These are phyloP conservation scores for Ceratopteris richardii DNA, from an alignment of 75 land plant genomes.

Conservation along the genomic window DNA sequence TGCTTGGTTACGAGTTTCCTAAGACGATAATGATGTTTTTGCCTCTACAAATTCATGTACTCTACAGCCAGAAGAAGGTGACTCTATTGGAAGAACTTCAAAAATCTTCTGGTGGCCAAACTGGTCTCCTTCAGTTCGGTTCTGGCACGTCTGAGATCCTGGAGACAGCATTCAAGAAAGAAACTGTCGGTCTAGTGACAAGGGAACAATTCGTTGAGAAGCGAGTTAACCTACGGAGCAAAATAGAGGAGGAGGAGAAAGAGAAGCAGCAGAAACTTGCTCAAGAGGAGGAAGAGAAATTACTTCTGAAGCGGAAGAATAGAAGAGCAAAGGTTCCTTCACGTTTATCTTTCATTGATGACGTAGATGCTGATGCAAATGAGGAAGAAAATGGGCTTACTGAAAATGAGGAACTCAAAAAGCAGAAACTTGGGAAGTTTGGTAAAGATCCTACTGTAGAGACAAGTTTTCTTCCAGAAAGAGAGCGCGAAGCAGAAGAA, in stretches of 20 bases:
- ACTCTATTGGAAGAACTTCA: too few relatives aligned
- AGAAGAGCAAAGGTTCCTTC: conserved; percentile 76
- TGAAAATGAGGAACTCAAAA: conserved; percentile 26
- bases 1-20: too few relatives aligned
- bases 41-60: too few relatives aligned
- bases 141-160: conserved; percentile 94
- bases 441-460: conserved; percentile 98
- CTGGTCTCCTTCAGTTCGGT: conserved; percentile 97
- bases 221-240: conserved; percentile 85
- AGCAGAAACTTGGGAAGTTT: conserved; percentile 47
- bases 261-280: conserved; percentile 92
- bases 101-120: conserved; percentile 76
- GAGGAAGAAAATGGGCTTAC: conserved; percentile 48
- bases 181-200: conserved; percentile 97
- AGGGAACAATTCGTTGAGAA: conserved; percentile 98
- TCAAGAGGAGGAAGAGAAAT: conserved; percentile 94
- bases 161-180: conserved; percentile 98
- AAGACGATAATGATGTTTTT: too few relatives aligned
- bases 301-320: conserved; percentile 79
- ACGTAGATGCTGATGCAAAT: conserved; percentile 74
- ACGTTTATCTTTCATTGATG: conserved; percentile 82
- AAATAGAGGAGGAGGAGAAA: conserved; percentile 97
- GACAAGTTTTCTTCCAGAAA: conserved; percentile 97
- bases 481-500: conserved; percentile 99
- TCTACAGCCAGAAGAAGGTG: too few relatives aligned